phyloP scores from a whole-genome alignment of 805 yeast genomes.

The Sugiyamaella floridensis region DNA sequence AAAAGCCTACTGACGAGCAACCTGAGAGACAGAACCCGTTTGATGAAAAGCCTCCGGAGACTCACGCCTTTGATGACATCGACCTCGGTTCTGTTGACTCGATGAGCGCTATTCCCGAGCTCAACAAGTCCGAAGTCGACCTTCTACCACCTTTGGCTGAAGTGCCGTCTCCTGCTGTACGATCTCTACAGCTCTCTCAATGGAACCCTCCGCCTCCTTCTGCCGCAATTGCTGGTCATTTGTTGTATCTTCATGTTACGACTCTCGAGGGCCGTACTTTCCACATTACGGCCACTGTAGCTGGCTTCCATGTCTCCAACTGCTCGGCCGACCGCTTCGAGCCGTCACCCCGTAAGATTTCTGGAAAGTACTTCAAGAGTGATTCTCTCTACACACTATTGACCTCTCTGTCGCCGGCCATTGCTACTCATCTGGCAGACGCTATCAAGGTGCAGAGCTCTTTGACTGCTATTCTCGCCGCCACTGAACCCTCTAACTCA shows the following conservation, averaged over 20 bases:
- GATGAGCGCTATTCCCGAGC: neutral
- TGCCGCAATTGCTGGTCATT: slow-evolving; percentile 62
- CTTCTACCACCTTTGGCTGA: neutral
- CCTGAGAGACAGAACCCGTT: neutral
- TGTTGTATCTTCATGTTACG: slow-evolving; percentile 64
- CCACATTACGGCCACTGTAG: slow-evolving; percentile 68
- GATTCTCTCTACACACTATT: slow-evolving; percentile 58
- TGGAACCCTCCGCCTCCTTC: slow-evolving; percentile 82
- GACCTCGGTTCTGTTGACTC: slow-evolving; percentile 1
- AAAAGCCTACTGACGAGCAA: neutral
- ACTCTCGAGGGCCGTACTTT: slow-evolving; percentile 76
- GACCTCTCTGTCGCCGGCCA: slow-evolving; percentile 56
- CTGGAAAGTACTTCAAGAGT: slow-evolving; percentile 32
- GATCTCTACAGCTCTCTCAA: slow-evolving; percentile 62
- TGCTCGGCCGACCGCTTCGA: slow-evolving; percentile 65
- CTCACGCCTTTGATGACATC: slow-evolving; percentile 16
- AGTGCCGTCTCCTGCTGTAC: slow-evolving; percentile 30
- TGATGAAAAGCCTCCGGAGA: slow-evolving; percentile 9
- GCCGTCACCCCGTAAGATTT: slow-evolving; percentile 41
- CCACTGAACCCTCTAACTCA: slow-evolving; percentile 31
- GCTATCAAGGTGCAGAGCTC: slow-evolving; percentile 22
- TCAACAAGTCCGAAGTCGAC: slow-evolving; percentile 16
- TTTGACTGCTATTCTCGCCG: slow-evolving; percentile 24
- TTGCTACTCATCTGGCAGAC: slow-evolving; percentile 45
- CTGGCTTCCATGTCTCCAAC: slow-evolving; percentile 75